Base-by-base conservation (phyloP, 495 filamentous ascomycete genomes). In the Aspergillus funiculosus region DNA sequence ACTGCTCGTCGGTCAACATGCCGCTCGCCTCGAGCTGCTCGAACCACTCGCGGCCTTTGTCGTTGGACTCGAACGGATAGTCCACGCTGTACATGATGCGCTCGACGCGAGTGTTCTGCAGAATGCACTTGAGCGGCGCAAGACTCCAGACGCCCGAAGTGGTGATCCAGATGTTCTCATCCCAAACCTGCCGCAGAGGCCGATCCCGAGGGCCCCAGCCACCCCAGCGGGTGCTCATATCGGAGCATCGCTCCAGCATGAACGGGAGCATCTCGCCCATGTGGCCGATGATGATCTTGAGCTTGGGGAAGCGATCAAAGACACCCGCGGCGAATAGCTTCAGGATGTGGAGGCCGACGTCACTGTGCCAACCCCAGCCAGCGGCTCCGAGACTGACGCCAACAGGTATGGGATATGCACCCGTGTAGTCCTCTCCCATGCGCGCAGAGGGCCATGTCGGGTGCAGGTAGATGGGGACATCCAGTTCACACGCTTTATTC, bases 381-480 rank as follows among this genome's bases (percentile, higher is more conserved):
- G 15, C 10, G 6, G 17, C 34, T 2, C 15, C 34, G 3, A 37
- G 34, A 4, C n/a, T n/a, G n/a, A n/a, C n/a, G n/a, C n/a, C n/a
- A n/a, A n/a, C n/a, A n/a, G n/a, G n/a, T n/a, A n/a, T n/a, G n/a
- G n/a, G n/a, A n/a, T n/a, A n/a, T n/a, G n/a, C n/a, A n/a, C 15
- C 52, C 19, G 62, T 58, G 21, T 57, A 51, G 29, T 60, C 46
- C 9, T 51, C 49, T 14, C 50, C 58, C 5, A 59, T 64, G 21
- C 64, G 56, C 3, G 52, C 48, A 15, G 34, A 21, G 15, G 34
- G 19, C 15, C 15, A 19, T 5, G 54, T 42, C 2, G 77, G 76
- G 41, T 81, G 76, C 29, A 81, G 52, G 50, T 81, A 81, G 7
- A 81, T 58, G 0, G 73, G 73, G n/a, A 74, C 75, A 24, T 71